Percentiles rank a stretch among this genome's conserved stretches.
Evolutionary conservation across 768 basidiomycete genomes (phyloP).

Genomic region (Rhodosporidiobolus odoratus): DNA sequence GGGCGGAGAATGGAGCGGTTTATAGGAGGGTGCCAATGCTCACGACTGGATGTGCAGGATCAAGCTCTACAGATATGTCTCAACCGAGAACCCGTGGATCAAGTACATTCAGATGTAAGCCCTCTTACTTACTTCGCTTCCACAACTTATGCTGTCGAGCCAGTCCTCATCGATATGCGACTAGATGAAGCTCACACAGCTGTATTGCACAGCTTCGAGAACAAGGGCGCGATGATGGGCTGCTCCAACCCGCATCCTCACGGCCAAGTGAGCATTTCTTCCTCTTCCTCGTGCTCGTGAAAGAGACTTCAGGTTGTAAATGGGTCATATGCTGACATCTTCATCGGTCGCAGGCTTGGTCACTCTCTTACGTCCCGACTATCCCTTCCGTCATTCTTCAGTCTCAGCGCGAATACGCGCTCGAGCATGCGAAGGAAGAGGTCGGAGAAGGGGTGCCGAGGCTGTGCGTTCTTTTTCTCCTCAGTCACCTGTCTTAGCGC

Average conservation of each 20-base stretch:
- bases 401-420: constrained; percentile 31
- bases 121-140: no score
- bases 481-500: neutral
- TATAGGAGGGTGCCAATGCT: no score
- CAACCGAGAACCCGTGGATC: constrained; percentile 38
- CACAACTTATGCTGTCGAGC: neutral
- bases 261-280: constrained; percentile 60
- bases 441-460: constrained; percentile 13
- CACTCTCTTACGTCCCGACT: constrained; percentile 65
- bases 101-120: constrained; percentile 43
- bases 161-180: no score
- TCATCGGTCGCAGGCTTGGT: constrained; percentile 33
- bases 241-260: constrained; percentile 93
- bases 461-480: constrained; percentile 15
- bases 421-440: constrained; percentile 1
- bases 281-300: no score
- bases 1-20: constrained; percentile 51
- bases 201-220: constrained; percentile 51
- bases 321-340: no score
- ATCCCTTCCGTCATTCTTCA: constrained; percentile 49
- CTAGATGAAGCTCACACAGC: no score
- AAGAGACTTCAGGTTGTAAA: neutral
- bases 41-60: constrained; percentile 38
- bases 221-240: constrained; percentile 91
- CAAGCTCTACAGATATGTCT: constrained; percentile 40